Base-by-base conservation (phyloP, 192 early-diverging fungal species). In the Coemansia sp. region DNA sequence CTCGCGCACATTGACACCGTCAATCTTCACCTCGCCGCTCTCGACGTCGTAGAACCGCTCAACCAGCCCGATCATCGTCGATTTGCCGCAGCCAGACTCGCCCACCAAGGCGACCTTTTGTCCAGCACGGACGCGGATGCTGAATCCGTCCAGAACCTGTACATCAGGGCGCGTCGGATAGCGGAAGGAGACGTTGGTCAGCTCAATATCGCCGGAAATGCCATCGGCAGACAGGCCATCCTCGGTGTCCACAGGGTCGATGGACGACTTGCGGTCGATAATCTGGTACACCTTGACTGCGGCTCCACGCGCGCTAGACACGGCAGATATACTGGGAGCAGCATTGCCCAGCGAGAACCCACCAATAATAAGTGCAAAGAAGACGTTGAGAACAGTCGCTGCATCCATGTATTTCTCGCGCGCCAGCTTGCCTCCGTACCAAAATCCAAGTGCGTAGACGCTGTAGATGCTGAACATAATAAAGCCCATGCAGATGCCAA, bases 81-180 rank as follows among this genome's bases (percentile, higher is more conserved):
- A 92, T 74, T 97, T 96, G 53, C 93, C 93, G 67, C 87, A 88
- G 15, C 97, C 97, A 8, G 92, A 93, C 62, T 85, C 87, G 47
- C 96, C 96, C 10, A 97, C 96, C 65, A 98, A 85, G 24, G 95
- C 96, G n/a, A 95, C 90, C 10, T 90, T 93, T 73, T 89, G 82
- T n/a, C 97, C 95, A 5, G 92, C 86, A 38, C 79, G 64, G 50
- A 96, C 87, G 22, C 69, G 88, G 34, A 98, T 81, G 71, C 70
- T 87, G 47, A 97, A 80, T 50, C 88, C 81, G 34, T 91, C 87
- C 65, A 98, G 80, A 53, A 98, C 90, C 15, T 78, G 81, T 13
- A 97, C 91, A 49, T 95, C 95, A 0, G 90, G 90, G 8, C 94
- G 90, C 20, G 90, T 86, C 15, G 95, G 96, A 66, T 98, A 98